Base-by-base conservation (phyloP, 2,329 filamentous ascomycete genomes). In the Claviceps digitariae region DNA sequence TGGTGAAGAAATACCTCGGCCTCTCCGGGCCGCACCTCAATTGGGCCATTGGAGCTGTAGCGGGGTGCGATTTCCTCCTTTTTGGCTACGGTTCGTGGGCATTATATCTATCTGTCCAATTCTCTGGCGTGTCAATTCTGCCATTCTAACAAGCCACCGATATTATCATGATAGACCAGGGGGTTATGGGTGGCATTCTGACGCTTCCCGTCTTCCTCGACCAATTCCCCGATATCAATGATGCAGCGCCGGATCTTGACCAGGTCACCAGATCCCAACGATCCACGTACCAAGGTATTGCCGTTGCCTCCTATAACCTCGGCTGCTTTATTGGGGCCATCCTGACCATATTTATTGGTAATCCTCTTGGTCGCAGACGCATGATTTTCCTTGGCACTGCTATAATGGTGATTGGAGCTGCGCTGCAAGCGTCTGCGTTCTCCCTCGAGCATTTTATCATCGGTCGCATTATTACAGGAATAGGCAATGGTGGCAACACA, bases 161-260 rank as follows among this genome's bases (percentile, higher is more conserved):
- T 40, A 21, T n/a, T 27, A 29, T 20, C 17, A 13, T 20, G 23
- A 13, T 76, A 83, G 85, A 88, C 65, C 83, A 86, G 67, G 82
- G 85, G 63, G 83, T 88, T 10, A 89, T 87, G 75, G 86, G 83
- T 47, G 83, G 83, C 54, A 81, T 91, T 57, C 71, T 91, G 54
- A 87, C 84, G 3, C 76, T 90, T 10, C 68, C 71, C 29, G 69
- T 79, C 59, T 83, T 84, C 63, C 71, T 82, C 20, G 55, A 62
- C 1, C 79, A 76, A 61, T 84, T 84, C 66, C 67, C 79, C 41
- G 77, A 76, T 4, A 72, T 59, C 61, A 69, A 75, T 21, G 67
- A 75, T 5, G 75, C 59, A 2, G 62, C 61, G n/a, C 56, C 56
- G 0, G 55, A 74, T 75, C 62, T 68, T 20, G 62, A 63, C 45